Percentiles rank a stretch among this genome's conserved stretches.
Conservation (phyloP, 169 alveolate genomes). For the Plasmodium gaboni region DNA sequence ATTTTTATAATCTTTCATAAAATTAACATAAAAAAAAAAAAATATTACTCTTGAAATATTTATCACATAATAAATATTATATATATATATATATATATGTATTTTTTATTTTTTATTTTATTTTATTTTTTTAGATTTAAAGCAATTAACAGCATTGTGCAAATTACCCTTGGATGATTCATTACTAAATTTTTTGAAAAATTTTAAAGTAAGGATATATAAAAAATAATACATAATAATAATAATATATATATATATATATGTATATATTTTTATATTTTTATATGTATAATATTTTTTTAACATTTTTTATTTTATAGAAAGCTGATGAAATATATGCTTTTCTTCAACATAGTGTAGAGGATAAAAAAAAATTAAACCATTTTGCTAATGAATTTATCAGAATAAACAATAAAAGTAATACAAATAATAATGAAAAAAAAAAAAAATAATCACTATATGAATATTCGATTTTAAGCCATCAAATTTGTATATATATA, state of each 20-base stretch:
- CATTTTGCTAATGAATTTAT: slow-evolving; percentile 72
- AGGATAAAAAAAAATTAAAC: slow-evolving; percentile 49
- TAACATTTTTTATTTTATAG: neutral
- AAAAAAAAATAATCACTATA: slow-evolving; percentile 26
- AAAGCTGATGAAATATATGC: slow-evolving; percentile 74
- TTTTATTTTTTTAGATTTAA: slow-evolving; percentile 34
- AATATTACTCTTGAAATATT: neutral
- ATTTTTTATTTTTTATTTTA: neutral
- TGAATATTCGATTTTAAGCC: neutral
- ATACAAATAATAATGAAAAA: slow-evolving; percentile 7
- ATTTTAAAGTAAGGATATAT: slow-evolving; percentile 32
- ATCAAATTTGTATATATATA: slow-evolving; percentile 1
- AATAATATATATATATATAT: neutral
- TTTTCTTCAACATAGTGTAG: slow-evolving; percentile 71
- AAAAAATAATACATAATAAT: no score
- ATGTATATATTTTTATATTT: neutral
- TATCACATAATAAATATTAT: neutral
- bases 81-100: neutral
- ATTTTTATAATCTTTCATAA: neutral
- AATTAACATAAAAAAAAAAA: no score
- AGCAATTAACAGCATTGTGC: slow-evolving; percentile 54
- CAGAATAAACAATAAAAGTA: slow-evolving; percentile 52
- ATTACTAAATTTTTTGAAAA: slow-evolving; percentile 46
- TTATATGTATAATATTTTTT: neutral
- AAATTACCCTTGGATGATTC: slow-evolving; percentile 73